phyloP scores from a whole-genome alignment of 345 rosid species.

The Salix arbutifolia region DNA sequence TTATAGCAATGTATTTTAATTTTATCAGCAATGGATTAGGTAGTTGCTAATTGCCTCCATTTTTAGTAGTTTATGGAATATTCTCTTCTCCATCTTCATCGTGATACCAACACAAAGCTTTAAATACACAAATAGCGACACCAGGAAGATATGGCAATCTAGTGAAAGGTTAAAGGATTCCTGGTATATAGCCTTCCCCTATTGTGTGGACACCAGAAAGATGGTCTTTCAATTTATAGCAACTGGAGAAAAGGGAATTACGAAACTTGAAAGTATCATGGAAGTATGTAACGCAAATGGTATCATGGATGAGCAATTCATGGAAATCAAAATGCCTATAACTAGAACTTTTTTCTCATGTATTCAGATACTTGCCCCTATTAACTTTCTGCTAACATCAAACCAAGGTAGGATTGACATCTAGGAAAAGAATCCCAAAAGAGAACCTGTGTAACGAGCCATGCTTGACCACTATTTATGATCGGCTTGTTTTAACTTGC shows the following conservation, averaged over 20 bases:
- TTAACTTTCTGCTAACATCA: neutral
- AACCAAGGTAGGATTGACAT: neutral
- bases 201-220: neutral
- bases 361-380: neutral
- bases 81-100: slow-evolving; percentile 11
- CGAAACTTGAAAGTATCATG: neutral
- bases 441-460: neutral
- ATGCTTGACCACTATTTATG: too few species aligned
- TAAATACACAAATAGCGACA: slow-evolving; percentile 26
- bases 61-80: slow-evolving; percentile 7
- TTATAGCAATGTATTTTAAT: too few species aligned
- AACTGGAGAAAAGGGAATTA: neutral
- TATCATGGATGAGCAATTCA: neutral
- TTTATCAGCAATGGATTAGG: too few species aligned
- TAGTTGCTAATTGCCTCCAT: too few species aligned
- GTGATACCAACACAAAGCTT: slow-evolving; percentile 14
- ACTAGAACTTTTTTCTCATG: neutral
- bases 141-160: slow-evolving; percentile 15
- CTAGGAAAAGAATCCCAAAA: too few species aligned
- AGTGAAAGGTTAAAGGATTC: slow-evolving; percentile 16
- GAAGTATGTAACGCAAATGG: neutral
- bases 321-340: neutral
- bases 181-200: slow-evolving; percentile 6
- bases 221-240: slow-evolving; percentile 1
- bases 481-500: too few species aligned